Base-by-base conservation (phyloP, 2,329 filamentous ascomycete species). In the Colletotrichum brevisporum region DNA sequence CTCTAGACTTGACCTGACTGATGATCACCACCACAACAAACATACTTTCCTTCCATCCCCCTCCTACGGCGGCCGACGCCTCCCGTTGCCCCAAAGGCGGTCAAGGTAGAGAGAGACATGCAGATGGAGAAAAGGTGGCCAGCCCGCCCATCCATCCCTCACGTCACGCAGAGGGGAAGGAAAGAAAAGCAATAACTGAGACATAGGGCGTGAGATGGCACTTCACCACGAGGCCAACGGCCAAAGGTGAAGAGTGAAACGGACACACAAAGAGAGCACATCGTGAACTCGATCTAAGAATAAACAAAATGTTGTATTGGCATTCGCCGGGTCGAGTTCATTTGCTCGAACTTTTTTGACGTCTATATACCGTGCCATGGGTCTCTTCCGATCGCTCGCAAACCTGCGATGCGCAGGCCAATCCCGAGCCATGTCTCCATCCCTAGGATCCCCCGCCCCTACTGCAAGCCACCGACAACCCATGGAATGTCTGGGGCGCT, bases 341-440 rank as follows among this genome's bases (percentile, higher is more conserved):
- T 69, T 64, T 64, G 61, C 54, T 66, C 66, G 36, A 65, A 50
- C 66, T 57, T 59, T 68, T 69, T 58, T 26, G 36, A 47, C 36
- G 50, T 69, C 66, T 69, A 69, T 60, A 43, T 66, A 60, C 61
- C 26, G 13, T 47, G 24, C 41, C 50, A 39, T 36, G 31, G 65
- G 48, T 68, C 65, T 65, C 65, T 15, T 68, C 41, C 41, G 27
- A n/a, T 39, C 24, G 4, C n/a, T 27, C 24, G 5, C 12, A 9
- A 27, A 9, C 45, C 41, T 27, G 50, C 24, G 39, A 21, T n/a
- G 13, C 18, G 50, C 12, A 18, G 10, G 47, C 26, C 5, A 18
- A 12, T 39, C 26, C 5, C 31, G 21, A 31, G 18, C n/a, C 31
- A 21, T 45, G 27, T 18, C 21, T 13, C 53, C 47, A 68, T 64